A percentile compares a stretch with the other conserved stretches of the same genome.
Evolutionary conservation across 2,329 filamentous ascomycete species (phyloP).

Genomic region (Monilinia fructicola): DNA sequence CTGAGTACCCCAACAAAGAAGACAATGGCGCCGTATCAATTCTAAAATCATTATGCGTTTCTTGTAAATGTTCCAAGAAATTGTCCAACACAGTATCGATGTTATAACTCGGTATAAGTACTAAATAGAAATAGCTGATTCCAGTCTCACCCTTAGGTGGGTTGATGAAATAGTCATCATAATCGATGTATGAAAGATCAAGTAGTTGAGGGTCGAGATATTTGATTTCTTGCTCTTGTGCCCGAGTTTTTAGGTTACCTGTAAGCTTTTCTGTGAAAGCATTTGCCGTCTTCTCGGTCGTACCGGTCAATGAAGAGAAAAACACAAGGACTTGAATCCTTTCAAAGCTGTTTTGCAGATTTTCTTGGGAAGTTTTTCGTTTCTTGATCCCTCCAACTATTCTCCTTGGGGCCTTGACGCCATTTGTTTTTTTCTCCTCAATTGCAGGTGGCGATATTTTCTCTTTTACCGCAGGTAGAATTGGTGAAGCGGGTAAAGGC

Average conservation of each 20-base stretch:
- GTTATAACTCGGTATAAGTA: constrained; percentile 88
- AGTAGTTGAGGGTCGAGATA: constrained; percentile 63
- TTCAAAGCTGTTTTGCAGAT: constrained; percentile 39
- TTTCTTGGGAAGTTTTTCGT: constrained; percentile 34
- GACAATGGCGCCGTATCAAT: constrained; percentile 87
- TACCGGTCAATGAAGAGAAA: constrained; percentile 84
- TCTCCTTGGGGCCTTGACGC: constrained; percentile 42
- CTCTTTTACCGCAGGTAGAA: constrained; percentile 31
- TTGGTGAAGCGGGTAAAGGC: constrained; percentile 34
- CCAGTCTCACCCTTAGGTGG: constrained; percentile 60
- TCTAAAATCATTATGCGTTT: constrained; percentile 95
- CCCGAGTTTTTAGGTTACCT: constrained; percentile 36
- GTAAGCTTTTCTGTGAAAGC: constrained; percentile 58
- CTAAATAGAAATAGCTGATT: constrained; percentile 72
- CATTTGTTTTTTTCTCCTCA: constrained; percentile 31
- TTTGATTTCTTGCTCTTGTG: constrained; percentile 34
- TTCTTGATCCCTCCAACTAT: constrained; percentile 41
- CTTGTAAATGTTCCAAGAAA: constrained; percentile 81
- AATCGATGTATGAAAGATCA: constrained; percentile 83
- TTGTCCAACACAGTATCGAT: constrained; percentile 90
- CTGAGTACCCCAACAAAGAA: constrained; percentile 77
- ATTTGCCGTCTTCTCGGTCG: constrained; percentile 72
- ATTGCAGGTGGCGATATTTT: constrained; percentile 24
- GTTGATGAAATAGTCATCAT: constrained; percentile 87
- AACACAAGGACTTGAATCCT: constrained; percentile 76